A percentile compares a stretch with the other conserved stretches of the same genome.
phyloP scores from a whole-genome alignment of 257 asterid species.

The Solanum habrochaites region DNA sequence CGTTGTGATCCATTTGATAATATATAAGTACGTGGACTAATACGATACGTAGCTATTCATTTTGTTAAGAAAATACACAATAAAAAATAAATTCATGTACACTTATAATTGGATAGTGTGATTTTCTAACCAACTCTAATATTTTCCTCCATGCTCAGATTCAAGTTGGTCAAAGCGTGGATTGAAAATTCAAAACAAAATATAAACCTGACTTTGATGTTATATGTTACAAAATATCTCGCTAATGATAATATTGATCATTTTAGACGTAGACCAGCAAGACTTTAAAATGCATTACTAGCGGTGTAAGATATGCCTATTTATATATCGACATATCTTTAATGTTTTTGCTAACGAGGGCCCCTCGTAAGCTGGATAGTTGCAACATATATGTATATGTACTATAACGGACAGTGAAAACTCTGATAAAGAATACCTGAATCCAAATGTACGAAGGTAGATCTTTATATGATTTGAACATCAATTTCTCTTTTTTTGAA shows the following conservation, averaged over 20 bases:
- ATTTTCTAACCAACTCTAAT: neutral
- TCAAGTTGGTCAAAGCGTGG: neutral
- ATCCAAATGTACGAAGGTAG: neutral
- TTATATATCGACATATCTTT: neutral
- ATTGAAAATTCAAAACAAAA: neutral
- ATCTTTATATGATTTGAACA: neutral
- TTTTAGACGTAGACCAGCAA: fast-evolving
- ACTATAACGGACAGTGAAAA: neutral
- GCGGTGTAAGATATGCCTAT: neutral
- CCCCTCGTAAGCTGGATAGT: neutral
- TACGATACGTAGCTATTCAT: neutral
- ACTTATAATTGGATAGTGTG: neutral
- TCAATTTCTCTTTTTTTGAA: neutral
- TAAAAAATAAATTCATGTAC: neutral
- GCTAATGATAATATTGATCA: neutral
- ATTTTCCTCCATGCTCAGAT: neutral
- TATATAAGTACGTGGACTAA: neutral
- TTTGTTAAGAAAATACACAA: neutral
- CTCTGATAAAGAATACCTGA: neutral
- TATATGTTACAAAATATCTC: fast-evolving
- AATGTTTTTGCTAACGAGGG: too few species aligned
- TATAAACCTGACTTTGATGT: neutral
- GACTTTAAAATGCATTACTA: neutral
- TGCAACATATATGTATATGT: too few species aligned
- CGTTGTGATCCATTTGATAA: neutral